These are phyloP conservation scores for Spathaspora boniae DNA, from an alignment of 805 yeast species.

Conservation along the genomic window DNA sequence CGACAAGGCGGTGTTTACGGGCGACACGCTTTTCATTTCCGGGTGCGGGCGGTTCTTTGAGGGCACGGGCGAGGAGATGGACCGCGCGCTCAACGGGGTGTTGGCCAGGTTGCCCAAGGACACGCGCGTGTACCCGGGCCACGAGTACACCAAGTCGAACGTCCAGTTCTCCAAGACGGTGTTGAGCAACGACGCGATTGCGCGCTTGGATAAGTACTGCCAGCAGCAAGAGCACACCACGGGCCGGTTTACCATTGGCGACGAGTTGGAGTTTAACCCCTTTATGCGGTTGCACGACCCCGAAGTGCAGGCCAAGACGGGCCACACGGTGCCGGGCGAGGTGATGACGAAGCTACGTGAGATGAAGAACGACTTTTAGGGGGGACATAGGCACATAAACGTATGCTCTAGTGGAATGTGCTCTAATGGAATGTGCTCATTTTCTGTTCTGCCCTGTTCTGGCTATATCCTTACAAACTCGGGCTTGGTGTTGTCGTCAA, in stretches of 20 bases:
- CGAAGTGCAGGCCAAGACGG: slow-evolving; percentile 55
- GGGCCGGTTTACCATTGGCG: slow-evolving; percentile 79
- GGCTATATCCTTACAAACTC: slow-evolving; percentile 50
- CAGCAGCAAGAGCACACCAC: slow-evolving; percentile 67
- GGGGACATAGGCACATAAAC: not conserved
- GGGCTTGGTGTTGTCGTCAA: slow-evolving; percentile 52
- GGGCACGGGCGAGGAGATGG: slow-evolving; percentile 83
- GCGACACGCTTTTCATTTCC: slow-evolving; percentile 89
- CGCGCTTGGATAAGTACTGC: slow-evolving; percentile 49
- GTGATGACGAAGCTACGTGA: slow-evolving; percentile 74
- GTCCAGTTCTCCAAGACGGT: slow-evolving; percentile 72
- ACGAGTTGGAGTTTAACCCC: slow-evolving; percentile 82
- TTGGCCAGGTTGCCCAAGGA: slow-evolving; percentile 62
- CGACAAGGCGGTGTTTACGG: slow-evolving; percentile 81
- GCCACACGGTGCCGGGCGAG: slow-evolving; percentile 44
- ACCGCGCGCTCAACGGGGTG: slow-evolving; percentile 54
- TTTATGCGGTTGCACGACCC: slow-evolving; percentile 78
- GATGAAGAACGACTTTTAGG: slow-evolving; percentile 58
- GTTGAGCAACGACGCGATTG: slow-evolving; percentile 52
- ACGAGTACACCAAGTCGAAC: slow-evolving; percentile 87
- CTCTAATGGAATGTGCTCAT: not conserved
- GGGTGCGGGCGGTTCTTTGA: slow-evolving; percentile 98
- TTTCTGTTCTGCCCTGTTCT: not conserved
- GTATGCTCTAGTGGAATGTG: not conserved
- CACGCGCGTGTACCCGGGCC: slow-evolving; percentile 87